Evolutionary conservation across 306 rosid species (phyloP).

Genomic region (Neltuma alba): DNA sequence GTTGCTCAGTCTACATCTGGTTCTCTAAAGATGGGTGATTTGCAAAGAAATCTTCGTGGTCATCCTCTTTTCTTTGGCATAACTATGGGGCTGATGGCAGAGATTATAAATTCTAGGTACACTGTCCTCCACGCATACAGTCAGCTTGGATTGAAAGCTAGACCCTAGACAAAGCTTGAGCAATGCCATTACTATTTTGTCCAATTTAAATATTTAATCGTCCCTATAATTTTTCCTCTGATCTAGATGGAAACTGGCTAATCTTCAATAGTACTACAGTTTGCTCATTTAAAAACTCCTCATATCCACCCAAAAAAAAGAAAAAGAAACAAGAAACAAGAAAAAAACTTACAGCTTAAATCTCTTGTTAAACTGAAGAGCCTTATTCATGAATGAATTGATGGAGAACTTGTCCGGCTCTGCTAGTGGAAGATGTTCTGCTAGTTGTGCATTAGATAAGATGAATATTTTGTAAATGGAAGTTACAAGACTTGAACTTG

Average conservation of each 20-base stretch:
- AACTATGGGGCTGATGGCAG: conserved; percentile 95
- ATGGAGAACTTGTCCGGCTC: neutral
- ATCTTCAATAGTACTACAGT: neutral
- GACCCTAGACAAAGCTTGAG: conserved; percentile 1
- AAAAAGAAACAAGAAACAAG: neutral
- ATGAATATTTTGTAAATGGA: neutral
- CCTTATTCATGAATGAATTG: neutral
- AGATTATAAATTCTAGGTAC: conserved; percentile 96
- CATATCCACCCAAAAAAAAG: no score
- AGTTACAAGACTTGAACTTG: neutral
- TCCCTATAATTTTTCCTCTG: neutral
- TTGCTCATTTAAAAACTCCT: no score
- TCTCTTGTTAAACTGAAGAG: neutral
- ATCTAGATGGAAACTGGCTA: neutral
- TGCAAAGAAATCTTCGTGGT: conserved; percentile 57
- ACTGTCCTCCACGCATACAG: conserved; percentile 35
- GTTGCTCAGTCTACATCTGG: conserved; percentile 48
- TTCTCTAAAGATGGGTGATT: conserved; percentile 43
- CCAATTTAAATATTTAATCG: neutral
- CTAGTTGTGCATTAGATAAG: neutral
- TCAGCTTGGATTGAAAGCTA: conserved; percentile 29
- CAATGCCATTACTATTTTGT: neutral
- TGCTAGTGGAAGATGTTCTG: neutral
- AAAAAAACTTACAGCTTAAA: neutral
- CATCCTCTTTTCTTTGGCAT: conserved; percentile 97